A percentile compares a stretch with the other conserved stretches of the same genome.
phyloP scores from a whole-genome alignment of 495 filamentous ascomycete genomes.

The Thozetella sp. region DNA sequence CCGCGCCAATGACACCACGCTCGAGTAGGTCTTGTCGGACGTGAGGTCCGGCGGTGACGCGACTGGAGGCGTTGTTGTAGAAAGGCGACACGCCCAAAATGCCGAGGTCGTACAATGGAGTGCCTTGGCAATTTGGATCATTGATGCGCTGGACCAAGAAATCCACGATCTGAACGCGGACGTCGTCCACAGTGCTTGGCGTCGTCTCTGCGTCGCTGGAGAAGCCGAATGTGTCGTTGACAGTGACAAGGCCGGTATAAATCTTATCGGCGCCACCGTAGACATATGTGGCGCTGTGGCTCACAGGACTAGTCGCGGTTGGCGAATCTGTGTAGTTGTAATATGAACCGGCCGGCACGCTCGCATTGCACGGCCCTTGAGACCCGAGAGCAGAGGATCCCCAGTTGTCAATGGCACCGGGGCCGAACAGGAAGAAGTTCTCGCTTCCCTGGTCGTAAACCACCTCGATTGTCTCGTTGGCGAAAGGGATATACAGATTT shows the following conservation, averaged over 20 bases:
- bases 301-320: neutral
- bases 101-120: slow-evolving; percentile 5
- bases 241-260: neutral
- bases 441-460: slow-evolving; percentile 10
- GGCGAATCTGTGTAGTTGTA: neutral
- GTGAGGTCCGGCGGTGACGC: slow-evolving; percentile 4
- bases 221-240: neutral
- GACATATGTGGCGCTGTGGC: neutral
- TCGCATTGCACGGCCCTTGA: neutral
- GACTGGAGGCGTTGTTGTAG: neutral
- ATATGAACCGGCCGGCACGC: neutral
- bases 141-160: neutral
- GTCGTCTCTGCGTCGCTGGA: neutral
- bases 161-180: neutral
- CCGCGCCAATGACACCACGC: slow-evolving; percentile 7
- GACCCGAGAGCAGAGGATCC: neutral
- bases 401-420: slow-evolving; percentile 7
- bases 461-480: slow-evolving; percentile 8
- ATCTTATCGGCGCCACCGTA: neutral
- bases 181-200: neutral
- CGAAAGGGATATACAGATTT: slow-evolving; percentile 5
- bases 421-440: slow-evolving; percentile 6
- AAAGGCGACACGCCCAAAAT: slow-evolving; percentile 9
- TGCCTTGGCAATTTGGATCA: neutral
- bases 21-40: slow-evolving; percentile 10